A percentile compares a stretch with the other conserved stretches of the same genome.
phyloP scores from a whole-genome alignment of 1,284 basidiomycete species.

The Malassezia sympodialis region DNA sequence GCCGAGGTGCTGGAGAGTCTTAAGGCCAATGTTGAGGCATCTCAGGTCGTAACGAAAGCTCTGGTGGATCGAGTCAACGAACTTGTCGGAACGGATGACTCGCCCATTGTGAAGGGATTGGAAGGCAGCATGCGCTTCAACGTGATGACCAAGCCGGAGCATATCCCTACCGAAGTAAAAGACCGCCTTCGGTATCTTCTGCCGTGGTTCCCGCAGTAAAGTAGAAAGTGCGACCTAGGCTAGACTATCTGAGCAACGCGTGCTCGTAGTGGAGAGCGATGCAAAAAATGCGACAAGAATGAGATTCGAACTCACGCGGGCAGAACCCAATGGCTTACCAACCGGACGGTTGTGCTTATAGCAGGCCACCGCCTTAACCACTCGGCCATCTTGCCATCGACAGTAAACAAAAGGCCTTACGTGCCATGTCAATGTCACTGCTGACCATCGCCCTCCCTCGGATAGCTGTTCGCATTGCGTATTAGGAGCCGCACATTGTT shows the following conservation, averaged over 20 bases:
- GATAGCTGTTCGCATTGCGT: conserved; percentile 18
- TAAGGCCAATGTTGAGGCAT: conserved; percentile 70
- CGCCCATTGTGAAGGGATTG: conserved; percentile 19
- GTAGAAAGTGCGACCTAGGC: neutral
- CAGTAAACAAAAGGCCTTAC: neutral
- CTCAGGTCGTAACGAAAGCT: conserved; percentile 59
- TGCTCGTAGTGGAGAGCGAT: neutral
- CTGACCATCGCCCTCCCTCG: too few species aligned
- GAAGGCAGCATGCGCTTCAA: conserved; percentile 34
- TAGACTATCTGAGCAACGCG: neutral
- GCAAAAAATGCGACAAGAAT: conserved; percentile 38
- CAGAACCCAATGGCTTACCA: conserved; percentile 26
- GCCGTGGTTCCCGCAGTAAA: conserved; percentile 33
- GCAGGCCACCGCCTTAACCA: conserved; percentile 43
- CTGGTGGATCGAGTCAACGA: conserved; percentile 67
- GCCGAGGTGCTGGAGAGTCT: conserved; percentile 80
- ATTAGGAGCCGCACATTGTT: conserved; percentile 45
- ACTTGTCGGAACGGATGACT: conserved; percentile 23
- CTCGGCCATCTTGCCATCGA: conserved; percentile 45
- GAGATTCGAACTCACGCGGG: conserved; percentile 48
- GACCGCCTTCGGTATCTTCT: conserved; percentile 69
- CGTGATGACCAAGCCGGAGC: conserved; percentile 65
- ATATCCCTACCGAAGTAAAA: conserved; percentile 60
- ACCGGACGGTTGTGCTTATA: conserved; percentile 14
- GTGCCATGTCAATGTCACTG: neutral